These are phyloP conservation scores for Umbelopsis sp. DNA, from an alignment of 371 early-diverging fungal genomes.

Conservation along the genomic window DNA sequence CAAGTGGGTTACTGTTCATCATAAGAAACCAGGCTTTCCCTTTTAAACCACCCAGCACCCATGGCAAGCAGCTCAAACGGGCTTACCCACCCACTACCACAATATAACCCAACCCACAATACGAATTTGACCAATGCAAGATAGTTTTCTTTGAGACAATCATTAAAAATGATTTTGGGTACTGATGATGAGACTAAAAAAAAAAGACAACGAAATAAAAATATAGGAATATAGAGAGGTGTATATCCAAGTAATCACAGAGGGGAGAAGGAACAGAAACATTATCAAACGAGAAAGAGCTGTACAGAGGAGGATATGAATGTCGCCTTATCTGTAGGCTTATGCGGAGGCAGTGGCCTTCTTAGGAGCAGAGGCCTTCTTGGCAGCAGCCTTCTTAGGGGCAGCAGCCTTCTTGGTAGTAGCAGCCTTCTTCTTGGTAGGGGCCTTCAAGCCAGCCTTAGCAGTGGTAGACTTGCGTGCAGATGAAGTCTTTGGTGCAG, in stretches of 20 bases:
- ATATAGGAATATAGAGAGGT: constrained; percentile 3
- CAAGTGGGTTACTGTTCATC: constrained; percentile 18
- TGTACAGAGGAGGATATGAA: constrained; percentile 18
- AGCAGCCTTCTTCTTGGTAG: constrained; percentile 28
- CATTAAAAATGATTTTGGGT: background rate
- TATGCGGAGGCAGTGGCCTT: constrained; percentile 21
- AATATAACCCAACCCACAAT: background rate
- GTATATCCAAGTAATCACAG: constrained; percentile 16
- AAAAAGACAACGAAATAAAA: constrained; percentile 1
- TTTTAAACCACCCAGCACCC: background rate
- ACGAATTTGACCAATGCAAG: background rate
- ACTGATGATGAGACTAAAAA: background rate
- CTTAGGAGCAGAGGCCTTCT: constrained; percentile 33
- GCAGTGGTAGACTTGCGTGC: constrained; percentile 14
- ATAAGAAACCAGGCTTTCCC: constrained; percentile 8
- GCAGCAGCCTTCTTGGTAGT: constrained; percentile 29
- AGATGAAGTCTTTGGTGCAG: constrained; percentile 39
- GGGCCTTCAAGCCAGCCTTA: constrained; percentile 30
- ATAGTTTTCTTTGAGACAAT: constrained; percentile 9
- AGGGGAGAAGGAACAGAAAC: constrained; percentile 12
- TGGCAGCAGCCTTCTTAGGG: constrained; percentile 27
- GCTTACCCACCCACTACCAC: background rate
- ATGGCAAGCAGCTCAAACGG: too few relatives aligned
- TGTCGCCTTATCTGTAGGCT: constrained; percentile 19
- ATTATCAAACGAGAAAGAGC: constrained; percentile 8